Base-by-base conservation (phyloP, 164 flowering plant genomes). In the Aristolochia contorta region DNA sequence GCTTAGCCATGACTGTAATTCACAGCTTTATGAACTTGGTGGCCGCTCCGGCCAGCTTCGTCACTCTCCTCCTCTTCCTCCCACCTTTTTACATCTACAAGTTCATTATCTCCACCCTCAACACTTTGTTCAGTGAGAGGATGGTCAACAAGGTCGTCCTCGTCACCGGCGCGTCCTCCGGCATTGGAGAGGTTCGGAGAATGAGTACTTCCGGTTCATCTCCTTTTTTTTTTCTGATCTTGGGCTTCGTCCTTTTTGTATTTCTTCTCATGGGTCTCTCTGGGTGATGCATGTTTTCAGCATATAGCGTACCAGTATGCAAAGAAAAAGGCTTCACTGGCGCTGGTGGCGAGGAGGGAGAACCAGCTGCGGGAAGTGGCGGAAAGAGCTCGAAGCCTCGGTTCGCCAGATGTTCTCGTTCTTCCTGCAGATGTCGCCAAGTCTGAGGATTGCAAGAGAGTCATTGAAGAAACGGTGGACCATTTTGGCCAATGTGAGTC, bases 241-340 rank as follows among this genome's bases (percentile, higher is more conserved):
- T 16, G 24, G 6, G 12, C 3, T 19, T 33, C 19, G 2, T 12
- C 1, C 16, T 10, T 16, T 5, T 13, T 14, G 14, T 12, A 5
- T 56, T 56, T 47, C 18, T 0, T 12, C 30, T 23, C 19, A 41
- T 8, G 30, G 2, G 54, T 2, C 16, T 16, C 16, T 59, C n/a
- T 18, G 53, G 14, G 20, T n/a, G 30, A 6, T 25, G n/a, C 22
- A 61, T 58, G n/a, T 49, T 12, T 62, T 10, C 63, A 80, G 86
- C 69, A 80, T 55, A 25, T 81, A 6, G 91, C 87, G 0, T 83
- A 87, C 49, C 84, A 85, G 71, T 85, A 83, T 51, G 87, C 89
- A 0, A 80, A 66, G 60, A 79, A 72, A 64, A 78, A 81, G 27
- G 91, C 91, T 16, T 56, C 71, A 16, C 30, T 87, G 56, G 82